Conservation (phyloP, 495 filamentous ascomycete species). For the Friedmanniomyces simplex region DNA sequence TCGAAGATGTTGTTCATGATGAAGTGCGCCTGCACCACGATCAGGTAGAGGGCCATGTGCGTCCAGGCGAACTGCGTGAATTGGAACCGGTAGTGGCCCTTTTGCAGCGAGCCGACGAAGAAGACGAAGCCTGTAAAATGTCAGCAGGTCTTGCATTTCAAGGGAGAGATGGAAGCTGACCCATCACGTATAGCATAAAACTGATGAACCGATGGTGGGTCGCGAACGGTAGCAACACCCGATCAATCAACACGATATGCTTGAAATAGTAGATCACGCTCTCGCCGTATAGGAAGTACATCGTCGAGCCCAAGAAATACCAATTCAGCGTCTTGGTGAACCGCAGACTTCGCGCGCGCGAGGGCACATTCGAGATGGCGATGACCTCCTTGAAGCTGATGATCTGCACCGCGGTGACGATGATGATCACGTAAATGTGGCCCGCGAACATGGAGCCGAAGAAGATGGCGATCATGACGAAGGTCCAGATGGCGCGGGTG, state of each 20-base stretch:
- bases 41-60: constrained; percentile 96
- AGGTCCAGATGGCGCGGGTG: constrained; percentile 93
- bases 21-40: constrained; percentile 96
- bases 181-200: constrained; percentile 94
- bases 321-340: constrained; percentile 96
- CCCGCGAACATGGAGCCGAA: constrained; percentile 86
- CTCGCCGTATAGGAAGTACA: constrained; percentile 99
- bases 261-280: constrained; percentile 99
- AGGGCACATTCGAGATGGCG: constrained; percentile 90
- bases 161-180: constrained; percentile 38
- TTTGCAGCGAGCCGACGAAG: constrained; percentile 92
- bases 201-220: constrained; percentile 98
- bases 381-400: constrained; percentile 99
- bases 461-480: constrained; percentile 93
- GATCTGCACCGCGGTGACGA: constrained; percentile 89
- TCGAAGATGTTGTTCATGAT: constrained; percentile 99
- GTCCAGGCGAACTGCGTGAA: constrained; percentile 99
- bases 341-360: constrained; percentile 75
- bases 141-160: neutral
- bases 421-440: constrained; percentile 89
- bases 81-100: constrained; percentile 93
- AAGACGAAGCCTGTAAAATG: constrained; percentile 76
- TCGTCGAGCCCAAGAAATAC: constrained; percentile 97
- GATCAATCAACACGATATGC: constrained; percentile 92
- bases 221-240: constrained; percentile 80